Conservation (phyloP, 257 asterid species). For the Scutellaria baicalensis region DNA sequence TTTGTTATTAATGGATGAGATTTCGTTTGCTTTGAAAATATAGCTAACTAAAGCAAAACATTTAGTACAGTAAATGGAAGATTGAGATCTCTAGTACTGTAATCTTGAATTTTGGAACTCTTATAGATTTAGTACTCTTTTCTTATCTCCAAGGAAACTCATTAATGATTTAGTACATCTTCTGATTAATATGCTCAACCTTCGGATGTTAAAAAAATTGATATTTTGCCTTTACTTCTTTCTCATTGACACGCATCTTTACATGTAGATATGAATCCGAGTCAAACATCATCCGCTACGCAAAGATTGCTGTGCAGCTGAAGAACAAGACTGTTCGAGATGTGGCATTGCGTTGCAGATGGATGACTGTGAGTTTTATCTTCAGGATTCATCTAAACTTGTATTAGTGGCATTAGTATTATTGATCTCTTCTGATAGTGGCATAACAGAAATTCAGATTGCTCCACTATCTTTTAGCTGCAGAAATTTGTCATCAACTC, state of each 20-base stretch:
- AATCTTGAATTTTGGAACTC: no score
- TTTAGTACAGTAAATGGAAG: background rate
- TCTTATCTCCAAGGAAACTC: no score
- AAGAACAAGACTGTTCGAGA: conserved; percentile 85
- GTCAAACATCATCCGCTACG: conserved; percentile 67
- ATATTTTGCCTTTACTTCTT: no score
- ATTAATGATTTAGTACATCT: no score
- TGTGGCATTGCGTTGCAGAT: conserved; percentile 92
- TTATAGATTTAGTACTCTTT: no score
- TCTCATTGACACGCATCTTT: background rate
- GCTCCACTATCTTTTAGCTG: background rate
- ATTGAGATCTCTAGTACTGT: background rate
- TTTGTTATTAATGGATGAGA: background rate
- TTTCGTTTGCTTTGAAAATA: background rate
- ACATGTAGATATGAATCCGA: conserved; percentile 68
- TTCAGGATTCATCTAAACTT: no score
- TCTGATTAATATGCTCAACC: no score
- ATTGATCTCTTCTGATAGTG: background rate
- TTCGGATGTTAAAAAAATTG: no score
- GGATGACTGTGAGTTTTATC: conserved; percentile 74
- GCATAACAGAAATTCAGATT: background rate
- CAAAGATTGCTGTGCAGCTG: conserved; percentile 77
- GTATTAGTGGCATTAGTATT: background rate
- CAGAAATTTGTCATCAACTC: no score
- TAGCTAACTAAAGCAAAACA: background rate